These are phyloP conservation scores for Aspergillus pseudoglaucus DNA, from an alignment of 2,329 filamentous ascomycete genomes.

Conservation along the genomic window DNA sequence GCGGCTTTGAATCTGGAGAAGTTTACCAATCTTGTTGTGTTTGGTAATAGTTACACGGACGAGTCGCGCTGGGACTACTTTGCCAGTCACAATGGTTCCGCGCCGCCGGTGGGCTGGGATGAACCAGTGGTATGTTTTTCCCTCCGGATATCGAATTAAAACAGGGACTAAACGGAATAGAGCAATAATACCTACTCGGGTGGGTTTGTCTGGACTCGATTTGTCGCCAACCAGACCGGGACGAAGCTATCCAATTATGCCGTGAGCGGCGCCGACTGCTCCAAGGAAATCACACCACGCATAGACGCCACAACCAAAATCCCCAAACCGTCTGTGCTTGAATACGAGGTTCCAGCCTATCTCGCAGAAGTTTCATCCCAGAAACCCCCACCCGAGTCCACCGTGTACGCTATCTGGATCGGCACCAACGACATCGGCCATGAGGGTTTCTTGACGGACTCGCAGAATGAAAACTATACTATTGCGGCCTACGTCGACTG, in stretches of 20 bases:
- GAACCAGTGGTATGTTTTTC: constrained; percentile 37
- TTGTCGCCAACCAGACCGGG: constrained; percentile 55
- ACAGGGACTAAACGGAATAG: constrained; percentile 7
- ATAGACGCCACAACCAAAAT: constrained; percentile 45
- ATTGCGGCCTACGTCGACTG: constrained; percentile 63
- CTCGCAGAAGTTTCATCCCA: constrained; percentile 31
- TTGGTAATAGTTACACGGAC: constrained; percentile 73
- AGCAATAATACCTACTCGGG: constrained; percentile 55
- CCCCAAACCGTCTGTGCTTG: constrained; percentile 56
- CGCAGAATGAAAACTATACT: constrained; percentile 53
- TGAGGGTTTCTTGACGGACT: constrained; percentile 59
- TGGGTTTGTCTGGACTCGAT: constrained; percentile 63
- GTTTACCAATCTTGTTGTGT: constrained; percentile 60
- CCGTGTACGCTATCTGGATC: constrained; percentile 72
- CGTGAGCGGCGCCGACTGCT: constrained; percentile 65
- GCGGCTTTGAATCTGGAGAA: constrained; percentile 30
- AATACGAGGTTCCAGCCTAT: constrained; percentile 51
- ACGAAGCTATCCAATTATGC: constrained; percentile 58
- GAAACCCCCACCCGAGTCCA: constrained; percentile 48
- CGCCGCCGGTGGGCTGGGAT: constrained; percentile 57
- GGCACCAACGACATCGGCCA: constrained; percentile 72
- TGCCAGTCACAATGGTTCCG: constrained; percentile 47
- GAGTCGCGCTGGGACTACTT: constrained; percentile 63
- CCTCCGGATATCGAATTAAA: background rate
- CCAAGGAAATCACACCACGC: constrained; percentile 59